phyloP scores from a whole-genome alignment of 1,284 basidiomycete genomes.

The Coriolopsis trogii region DNA sequence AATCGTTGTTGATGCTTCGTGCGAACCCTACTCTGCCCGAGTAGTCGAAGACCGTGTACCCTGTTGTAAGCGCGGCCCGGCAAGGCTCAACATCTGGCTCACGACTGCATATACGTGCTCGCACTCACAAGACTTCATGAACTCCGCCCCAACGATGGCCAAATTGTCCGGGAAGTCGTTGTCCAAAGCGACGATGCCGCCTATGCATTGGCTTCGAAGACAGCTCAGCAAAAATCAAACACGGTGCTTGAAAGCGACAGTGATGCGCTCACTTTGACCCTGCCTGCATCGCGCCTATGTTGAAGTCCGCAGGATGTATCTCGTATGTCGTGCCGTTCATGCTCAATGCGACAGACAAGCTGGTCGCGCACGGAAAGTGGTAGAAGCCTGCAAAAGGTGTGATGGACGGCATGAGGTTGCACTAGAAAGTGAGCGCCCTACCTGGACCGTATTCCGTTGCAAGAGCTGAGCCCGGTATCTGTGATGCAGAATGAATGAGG shows the following conservation, averaged over 20 bases:
- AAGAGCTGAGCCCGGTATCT: conserved; percentile 52
- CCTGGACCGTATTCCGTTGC: conserved; percentile 47
- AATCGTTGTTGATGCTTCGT: conserved; percentile 60
- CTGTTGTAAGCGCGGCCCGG: too few species aligned
- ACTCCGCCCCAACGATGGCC: conserved; percentile 73
- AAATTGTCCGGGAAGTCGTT: conserved; percentile 50
- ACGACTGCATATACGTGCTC: background rate
- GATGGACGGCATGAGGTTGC: too few species aligned
- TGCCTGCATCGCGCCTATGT: conserved; percentile 50
- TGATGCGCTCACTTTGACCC: conserved; percentile 33
- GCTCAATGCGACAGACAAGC: conserved; percentile 44
- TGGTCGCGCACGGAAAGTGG: conserved; percentile 49
- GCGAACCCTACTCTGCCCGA: conserved; percentile 61
- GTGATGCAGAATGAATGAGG: background rate
- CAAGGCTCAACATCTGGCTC: too few species aligned
- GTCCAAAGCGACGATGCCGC: conserved; percentile 62
- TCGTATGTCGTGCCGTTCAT: conserved; percentile 56
- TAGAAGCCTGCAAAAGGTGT: conserved; percentile 44
- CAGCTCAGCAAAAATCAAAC: background rate
- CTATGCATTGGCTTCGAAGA: conserved; percentile 56
- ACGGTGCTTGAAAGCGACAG: background rate
- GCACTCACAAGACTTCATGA: conserved; percentile 67
- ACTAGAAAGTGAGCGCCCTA: conserved; percentile 20
- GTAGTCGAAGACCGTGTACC: conserved; percentile 66
- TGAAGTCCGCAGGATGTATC: conserved; percentile 66